These are phyloP conservation scores for Camillea tinctor DNA, from an alignment of 2,329 filamentous ascomycete genomes.

Conservation along the genomic window DNA sequence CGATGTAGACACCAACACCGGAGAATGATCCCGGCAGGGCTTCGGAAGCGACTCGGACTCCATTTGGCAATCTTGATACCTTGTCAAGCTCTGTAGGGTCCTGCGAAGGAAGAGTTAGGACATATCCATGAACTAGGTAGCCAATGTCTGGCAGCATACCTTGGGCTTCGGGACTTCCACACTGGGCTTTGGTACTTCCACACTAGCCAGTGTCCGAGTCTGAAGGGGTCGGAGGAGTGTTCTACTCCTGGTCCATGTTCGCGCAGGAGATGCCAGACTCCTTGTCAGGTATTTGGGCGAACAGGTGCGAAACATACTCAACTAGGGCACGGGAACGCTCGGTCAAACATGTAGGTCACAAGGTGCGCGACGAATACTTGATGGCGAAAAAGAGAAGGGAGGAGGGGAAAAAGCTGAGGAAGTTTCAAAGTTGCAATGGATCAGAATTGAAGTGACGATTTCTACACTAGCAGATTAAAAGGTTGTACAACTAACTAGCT, in stretches of 20 bases:
- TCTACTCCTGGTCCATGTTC: slow-evolving; percentile 14
- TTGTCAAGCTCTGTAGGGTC: slow-evolving; percentile 85
- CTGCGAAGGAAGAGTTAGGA: slow-evolving; percentile 38
- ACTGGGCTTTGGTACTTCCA: slow-evolving; percentile 23
- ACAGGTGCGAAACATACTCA: slow-evolving; percentile 29
- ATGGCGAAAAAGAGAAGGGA: too few relatives aligned
- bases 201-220: slow-evolving; percentile 22
- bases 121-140: neutral
- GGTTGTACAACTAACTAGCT: too few relatives aligned
- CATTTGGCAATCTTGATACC: slow-evolving; percentile 87
- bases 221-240: slow-evolving; percentile 15
- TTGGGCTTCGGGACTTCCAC: slow-evolving; percentile 25
- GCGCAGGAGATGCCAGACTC: slow-evolving; percentile 22
- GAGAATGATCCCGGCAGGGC: slow-evolving; percentile 92
- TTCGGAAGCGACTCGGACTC: slow-evolving; percentile 90
- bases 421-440: slow-evolving; percentile 21
- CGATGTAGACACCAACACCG: slow-evolving; percentile 92
- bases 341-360: slow-evolving; percentile 11
- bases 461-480: too few relatives aligned
- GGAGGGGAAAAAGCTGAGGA: slow-evolving; percentile 1
- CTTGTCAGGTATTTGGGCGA: slow-evolving; percentile 21
- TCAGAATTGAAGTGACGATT: slow-evolving; percentile 1
- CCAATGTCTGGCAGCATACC: slow-evolving; percentile 10
- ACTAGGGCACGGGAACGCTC: neutral
- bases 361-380: neutral